phyloP scores from a whole-genome alignment of 108 stramenopile species.

The Discostella stelligeroides region DNA sequence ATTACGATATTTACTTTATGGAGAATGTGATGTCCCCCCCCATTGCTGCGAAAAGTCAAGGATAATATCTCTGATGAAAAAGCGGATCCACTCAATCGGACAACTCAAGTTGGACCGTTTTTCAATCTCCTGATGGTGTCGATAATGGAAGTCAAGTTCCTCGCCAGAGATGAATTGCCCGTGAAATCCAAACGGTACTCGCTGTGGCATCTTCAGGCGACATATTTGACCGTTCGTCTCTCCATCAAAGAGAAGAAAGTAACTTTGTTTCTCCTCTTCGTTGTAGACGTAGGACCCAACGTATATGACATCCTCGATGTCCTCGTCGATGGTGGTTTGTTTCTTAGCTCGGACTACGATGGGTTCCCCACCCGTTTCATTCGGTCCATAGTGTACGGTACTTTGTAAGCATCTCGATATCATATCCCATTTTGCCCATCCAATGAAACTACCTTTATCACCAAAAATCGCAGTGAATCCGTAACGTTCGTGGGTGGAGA shows the following conservation, averaged over 20 bases:
- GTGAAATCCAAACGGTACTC: conserved; percentile 47
- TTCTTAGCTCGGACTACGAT: conserved; percentile 16
- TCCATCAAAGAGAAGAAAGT: conserved; percentile 37
- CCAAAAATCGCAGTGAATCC: conserved; percentile 41
- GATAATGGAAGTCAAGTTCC: conserved; percentile 39
- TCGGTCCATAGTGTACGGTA: conserved; percentile 39
- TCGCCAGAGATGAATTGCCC: conserved; percentile 30
- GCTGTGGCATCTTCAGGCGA: conserved; percentile 42
- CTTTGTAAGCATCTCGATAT: conserved; percentile 25
- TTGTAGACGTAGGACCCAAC: conserved; percentile 46
- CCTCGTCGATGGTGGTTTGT: background rate
- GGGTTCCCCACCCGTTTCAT: conserved; percentile 45
- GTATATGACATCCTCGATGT: conserved; percentile 22
- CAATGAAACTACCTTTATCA: conserved; percentile 34
- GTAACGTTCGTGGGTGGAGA: conserved; percentile 24
- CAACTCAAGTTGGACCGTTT: conserved; percentile 5
- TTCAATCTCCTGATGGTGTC: conserved; percentile 24
- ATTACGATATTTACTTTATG: background rate
- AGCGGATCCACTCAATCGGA: conserved; percentile 15
- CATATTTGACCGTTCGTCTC: conserved; percentile 29
- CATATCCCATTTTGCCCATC: conserved; percentile 50
- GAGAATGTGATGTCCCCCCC: background rate
- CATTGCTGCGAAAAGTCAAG: background rate
- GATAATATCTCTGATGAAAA: conserved; percentile 17
- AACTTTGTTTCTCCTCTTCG: conserved; percentile 28